Percentiles rank a stretch among this genome's conserved stretches.
Conservation (phyloP, 2,329 filamentous ascomycete species). For the Cercospora berteroae region DNA sequence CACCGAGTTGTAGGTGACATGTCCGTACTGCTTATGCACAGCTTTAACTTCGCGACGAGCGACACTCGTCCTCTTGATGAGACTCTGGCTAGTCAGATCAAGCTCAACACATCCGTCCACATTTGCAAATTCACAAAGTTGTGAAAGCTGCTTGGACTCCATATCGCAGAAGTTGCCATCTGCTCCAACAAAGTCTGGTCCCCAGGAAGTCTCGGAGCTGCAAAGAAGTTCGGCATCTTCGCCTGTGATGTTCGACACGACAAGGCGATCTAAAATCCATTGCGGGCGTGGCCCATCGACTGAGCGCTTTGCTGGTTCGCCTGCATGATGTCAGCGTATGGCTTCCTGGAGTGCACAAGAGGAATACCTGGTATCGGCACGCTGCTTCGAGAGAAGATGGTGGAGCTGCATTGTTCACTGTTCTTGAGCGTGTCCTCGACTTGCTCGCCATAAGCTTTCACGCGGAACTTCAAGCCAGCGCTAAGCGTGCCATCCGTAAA, state of each 20-base stretch:
- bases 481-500: neutral
- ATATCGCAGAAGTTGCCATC: neutral
- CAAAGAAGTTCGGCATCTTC: neutral
- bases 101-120: neutral
- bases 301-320: neutral
- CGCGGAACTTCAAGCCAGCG: neutral
- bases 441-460: neutral
- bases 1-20: neutral
- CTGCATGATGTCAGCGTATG: neutral
- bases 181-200: neutral
- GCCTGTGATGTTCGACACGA: neutral
- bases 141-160: neutral
- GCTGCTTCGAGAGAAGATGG: neutral
- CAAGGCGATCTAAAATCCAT: neutral
- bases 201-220: neutral
- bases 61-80: neutral
- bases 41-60: neutral
- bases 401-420: neutral
- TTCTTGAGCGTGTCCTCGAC: neutral
- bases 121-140: neutral
- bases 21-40: neutral
- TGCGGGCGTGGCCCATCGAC: neutral
- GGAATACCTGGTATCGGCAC: neutral
- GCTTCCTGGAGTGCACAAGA: accelerated
- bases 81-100: neutral